A percentile compares a stretch with the other conserved stretches of the same genome.
phyloP scores from a whole-genome alignment of 2,329 filamentous ascomycete genomes.

The Fusarium sp. region DNA sequence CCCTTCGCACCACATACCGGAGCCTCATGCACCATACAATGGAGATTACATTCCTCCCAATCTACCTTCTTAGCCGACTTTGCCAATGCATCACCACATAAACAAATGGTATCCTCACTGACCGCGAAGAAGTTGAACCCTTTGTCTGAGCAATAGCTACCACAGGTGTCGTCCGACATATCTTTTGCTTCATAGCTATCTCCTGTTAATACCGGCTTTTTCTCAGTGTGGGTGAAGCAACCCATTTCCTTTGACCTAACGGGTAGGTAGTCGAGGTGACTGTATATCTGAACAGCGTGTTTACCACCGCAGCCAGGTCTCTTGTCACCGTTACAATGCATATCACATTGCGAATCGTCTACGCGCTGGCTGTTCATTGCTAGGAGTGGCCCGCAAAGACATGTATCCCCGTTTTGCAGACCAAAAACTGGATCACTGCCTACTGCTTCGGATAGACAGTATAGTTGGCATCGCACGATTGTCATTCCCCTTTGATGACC shows the following conservation, averaged over 20 bases:
- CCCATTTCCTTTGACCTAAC: background rate
- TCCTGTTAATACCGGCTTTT: background rate
- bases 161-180: background rate
- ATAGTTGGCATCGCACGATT: background rate
- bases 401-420: constrained; percentile 1
- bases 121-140: background rate
- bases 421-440: background rate
- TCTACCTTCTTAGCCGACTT: background rate
- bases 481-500: background rate
- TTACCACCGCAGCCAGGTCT: background rate
- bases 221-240: background rate
- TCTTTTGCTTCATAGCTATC: background rate
- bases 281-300: background rate
- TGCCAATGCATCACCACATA: background rate
- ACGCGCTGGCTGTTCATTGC: background rate
- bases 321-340: background rate
- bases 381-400: background rate
- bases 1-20: background rate
- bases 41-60: fast-evolving
- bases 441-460: background rate
- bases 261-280: background rate
- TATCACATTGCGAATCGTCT: background rate
- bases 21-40: background rate
- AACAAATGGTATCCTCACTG: background rate
- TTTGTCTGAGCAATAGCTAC: background rate